A percentile compares a stretch with the other conserved stretches of the same genome.
Evolutionary conservation across 202 grass and related monocot genomes (phyloP).

Genomic region (Schoenoplectus triqueter): DNA sequence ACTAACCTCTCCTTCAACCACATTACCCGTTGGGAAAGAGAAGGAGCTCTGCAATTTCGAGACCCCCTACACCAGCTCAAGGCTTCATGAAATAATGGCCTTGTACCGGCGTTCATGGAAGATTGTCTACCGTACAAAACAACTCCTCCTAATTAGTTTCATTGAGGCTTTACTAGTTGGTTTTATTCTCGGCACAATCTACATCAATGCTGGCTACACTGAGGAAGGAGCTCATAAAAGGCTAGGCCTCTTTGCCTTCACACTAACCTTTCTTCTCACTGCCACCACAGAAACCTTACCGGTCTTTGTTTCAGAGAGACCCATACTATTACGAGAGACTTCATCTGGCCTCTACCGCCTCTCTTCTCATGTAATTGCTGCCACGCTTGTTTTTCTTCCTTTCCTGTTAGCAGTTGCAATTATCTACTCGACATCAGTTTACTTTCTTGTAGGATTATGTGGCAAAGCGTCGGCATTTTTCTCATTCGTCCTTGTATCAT

Average conservation of each 20-base stretch:
- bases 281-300: conserved; percentile 91
- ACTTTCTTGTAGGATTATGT: conserved; percentile 90
- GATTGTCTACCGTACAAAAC: conserved; percentile 86
- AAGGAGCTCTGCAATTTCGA: not conserved
- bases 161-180: conserved; percentile 68
- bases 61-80: conserved; percentile 47
- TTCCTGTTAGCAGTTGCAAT: conserved; percentile 82
- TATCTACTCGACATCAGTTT: conserved; percentile 73
- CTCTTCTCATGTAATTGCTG: conserved; percentile 67
- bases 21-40: not conserved
- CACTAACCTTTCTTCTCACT: conserved; percentile 85
- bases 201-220: conserved; percentile 75
- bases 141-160: conserved; percentile 86
- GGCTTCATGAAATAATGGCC: conserved; percentile 55
- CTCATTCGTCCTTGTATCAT: conserved; percentile 74
- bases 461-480: conserved; percentile 56
- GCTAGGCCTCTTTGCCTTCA: conserved; percentile 94
- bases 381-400: conserved; percentile 79
- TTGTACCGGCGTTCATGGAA: conserved; percentile 80
- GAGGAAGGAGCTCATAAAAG: conserved; percentile 73
- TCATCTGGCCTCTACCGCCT: conserved; percentile 82
- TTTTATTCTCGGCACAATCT: conserved; percentile 82
- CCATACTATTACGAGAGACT: conserved; percentile 83
- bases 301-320: conserved; percentile 81
- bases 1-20: conserved; percentile 30